Conservation (phyloP, 2,329 filamentous ascomycete species). For the Fusarium incarnatum region DNA sequence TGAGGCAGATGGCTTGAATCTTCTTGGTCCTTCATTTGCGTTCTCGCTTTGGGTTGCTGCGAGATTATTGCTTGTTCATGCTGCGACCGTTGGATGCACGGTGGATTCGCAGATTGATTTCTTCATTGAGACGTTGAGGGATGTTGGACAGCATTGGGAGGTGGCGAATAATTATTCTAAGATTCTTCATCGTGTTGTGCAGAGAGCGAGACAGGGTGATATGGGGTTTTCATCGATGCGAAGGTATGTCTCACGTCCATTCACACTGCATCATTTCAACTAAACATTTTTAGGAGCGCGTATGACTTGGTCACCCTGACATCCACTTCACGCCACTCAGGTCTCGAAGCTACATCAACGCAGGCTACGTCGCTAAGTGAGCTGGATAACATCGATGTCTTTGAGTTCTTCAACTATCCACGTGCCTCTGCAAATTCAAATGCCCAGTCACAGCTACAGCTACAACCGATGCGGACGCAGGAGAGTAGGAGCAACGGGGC, state of each 20-base stretch:
- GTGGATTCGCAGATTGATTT: constrained; percentile 57
- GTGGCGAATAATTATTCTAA: constrained; percentile 58
- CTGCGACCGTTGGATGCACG: constrained; percentile 52
- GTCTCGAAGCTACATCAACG: constrained; percentile 54
- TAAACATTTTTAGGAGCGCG: constrained; percentile 44
- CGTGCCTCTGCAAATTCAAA: constrained; percentile 43
- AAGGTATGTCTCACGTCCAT: constrained; percentile 42
- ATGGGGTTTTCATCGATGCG: constrained; percentile 56
- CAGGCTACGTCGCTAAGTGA: constrained; percentile 55
- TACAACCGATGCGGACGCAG: constrained; percentile 9
- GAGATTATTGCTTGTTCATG: constrained; percentile 55
- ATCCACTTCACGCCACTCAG: constrained; percentile 51
- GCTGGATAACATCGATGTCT: constrained; percentile 58
- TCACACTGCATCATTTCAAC: too few relatives aligned
- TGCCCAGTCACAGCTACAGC: constrained; percentile 32
- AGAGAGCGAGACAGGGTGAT: constrained; percentile 52
- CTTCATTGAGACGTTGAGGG: constrained; percentile 56
- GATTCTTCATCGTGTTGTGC: constrained; percentile 55
- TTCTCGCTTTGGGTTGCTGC: constrained; percentile 60
- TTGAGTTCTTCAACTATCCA: constrained; percentile 60
- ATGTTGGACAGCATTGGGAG: constrained; percentile 59
- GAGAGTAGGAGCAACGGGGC: constrained; percentile 15
- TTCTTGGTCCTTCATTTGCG: constrained; percentile 58
- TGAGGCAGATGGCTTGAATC: constrained; percentile 57
- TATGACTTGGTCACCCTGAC: constrained; percentile 55